phyloP scores from a whole-genome alignment of 495 filamentous ascomycete species.

The Xylaria cubensis region DNA sequence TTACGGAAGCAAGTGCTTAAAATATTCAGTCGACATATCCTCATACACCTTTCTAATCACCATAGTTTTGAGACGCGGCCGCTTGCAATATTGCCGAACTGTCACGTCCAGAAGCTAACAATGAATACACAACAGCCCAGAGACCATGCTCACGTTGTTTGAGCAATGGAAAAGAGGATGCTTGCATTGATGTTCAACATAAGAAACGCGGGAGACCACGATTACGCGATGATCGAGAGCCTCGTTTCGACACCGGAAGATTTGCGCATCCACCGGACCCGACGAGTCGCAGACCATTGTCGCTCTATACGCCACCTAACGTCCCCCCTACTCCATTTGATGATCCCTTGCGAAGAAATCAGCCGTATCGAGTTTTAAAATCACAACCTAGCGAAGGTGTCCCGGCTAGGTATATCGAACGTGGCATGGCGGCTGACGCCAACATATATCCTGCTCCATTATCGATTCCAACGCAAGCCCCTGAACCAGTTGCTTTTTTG shows the following conservation, averaged over 20 bases:
- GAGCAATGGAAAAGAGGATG: slow-evolving; percentile 72
- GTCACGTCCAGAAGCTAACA: slow-evolving; percentile 18
- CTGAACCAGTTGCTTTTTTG: slow-evolving; percentile 60
- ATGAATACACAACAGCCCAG: slow-evolving; percentile 53
- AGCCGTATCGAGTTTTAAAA: slow-evolving; percentile 65
- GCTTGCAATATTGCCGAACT: not conserved
- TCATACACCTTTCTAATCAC: not conserved
- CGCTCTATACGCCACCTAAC: slow-evolving; percentile 49
- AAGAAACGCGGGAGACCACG: slow-evolving; percentile 94
- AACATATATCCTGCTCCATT: slow-evolving; percentile 55
- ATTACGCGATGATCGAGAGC: slow-evolving; percentile 78
- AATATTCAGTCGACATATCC: not conserved
- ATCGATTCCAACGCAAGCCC: slow-evolving; percentile 48
- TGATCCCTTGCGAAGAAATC: slow-evolving; percentile 56
- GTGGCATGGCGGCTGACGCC: slow-evolving; percentile 50
- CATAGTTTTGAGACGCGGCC: not conserved
- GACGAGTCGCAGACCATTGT: slow-evolving; percentile 53
- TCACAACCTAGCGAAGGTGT: slow-evolving; percentile 59
- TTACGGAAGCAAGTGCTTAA: slow-evolving; percentile 27
- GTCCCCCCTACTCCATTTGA: slow-evolving; percentile 42
- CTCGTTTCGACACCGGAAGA: slow-evolving; percentile 58
- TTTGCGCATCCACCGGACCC: slow-evolving; percentile 51
- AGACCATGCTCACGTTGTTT: slow-evolving; percentile 68
- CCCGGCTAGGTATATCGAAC: slow-evolving; percentile 55
- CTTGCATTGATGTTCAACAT: slow-evolving; percentile 94